phyloP scores from a whole-genome alignment of 2,329 filamentous ascomycete species.

The Aspergillus sp. region DNA sequence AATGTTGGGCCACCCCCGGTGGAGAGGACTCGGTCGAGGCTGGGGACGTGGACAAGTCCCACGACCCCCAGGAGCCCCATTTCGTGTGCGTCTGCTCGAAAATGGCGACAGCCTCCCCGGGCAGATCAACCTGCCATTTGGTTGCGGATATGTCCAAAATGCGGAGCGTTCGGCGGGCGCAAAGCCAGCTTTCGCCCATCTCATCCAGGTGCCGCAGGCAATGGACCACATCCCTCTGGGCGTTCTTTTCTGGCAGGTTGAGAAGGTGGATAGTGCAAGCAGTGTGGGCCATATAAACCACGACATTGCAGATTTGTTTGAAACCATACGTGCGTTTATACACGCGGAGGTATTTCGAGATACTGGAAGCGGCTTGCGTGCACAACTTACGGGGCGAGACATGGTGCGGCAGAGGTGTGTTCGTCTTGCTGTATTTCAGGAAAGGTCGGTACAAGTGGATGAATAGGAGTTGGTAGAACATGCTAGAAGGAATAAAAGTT shows the following conservation, averaged over 20 bases:
- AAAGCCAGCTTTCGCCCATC: conserved; percentile 92
- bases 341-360: conserved; percentile 89
- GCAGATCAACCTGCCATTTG: conserved; percentile 87
- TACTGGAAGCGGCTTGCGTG: conserved; percentile 81
- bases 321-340: conserved; percentile 92
- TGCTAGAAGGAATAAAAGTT: conserved; percentile 53
- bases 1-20: conserved; percentile 11
- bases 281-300: conserved; percentile 91
- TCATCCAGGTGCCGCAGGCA: conserved; percentile 90
- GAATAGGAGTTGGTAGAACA: conserved; percentile 95
- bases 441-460: conserved; percentile 96
- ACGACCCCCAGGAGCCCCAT: conserved; percentile 66
- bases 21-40: conserved; percentile 23
- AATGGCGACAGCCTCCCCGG: conserved; percentile 74
- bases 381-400: conserved; percentile 89
- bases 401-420: conserved; percentile 79
- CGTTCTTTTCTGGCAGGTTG: conserved; percentile 88
- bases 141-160: conserved; percentile 80
- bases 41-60: conserved; percentile 39
- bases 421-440: conserved; percentile 78
- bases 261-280: conserved; percentile 93
- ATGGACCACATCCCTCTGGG: conserved; percentile 83
- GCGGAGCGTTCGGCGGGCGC: conserved; percentile 76
- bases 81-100: conserved; percentile 76
- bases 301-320: conserved; percentile 92